Percentiles rank a stretch among this genome's conserved stretches.
Conservation (phyloP, 2,329 filamentous ascomycete genomes). For the Colletotrichum lentis region DNA sequence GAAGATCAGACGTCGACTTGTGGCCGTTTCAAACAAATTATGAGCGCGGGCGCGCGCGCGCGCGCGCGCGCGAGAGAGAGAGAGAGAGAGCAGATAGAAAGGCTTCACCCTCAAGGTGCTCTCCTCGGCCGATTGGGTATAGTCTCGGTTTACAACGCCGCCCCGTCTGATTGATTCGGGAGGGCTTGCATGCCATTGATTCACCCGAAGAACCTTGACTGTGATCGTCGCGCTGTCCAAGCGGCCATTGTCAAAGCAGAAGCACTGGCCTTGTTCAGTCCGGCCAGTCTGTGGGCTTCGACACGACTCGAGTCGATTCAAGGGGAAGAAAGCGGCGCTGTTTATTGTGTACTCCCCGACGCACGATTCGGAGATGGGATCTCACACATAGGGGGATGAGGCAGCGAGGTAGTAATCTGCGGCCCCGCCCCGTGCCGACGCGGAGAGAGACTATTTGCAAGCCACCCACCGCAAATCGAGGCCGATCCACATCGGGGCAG, state of each 20-base stretch:
- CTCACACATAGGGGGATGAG: too few relatives aligned
- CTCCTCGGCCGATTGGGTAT: neutral
- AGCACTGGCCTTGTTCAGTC: neutral
- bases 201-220: neutral
- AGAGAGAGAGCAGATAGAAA: too few relatives aligned
- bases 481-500: neutral
- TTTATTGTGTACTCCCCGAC: too few relatives aligned
- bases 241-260: neutral
- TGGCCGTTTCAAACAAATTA: neutral
- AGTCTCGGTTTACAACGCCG: neutral
- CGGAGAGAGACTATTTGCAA: neutral
- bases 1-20: neutral
- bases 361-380: too few relatives aligned
- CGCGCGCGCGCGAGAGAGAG: too few relatives aligned
- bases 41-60: too few relatives aligned
- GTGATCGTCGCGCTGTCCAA: neutral
- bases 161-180: neutral
- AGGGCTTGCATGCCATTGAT: neutral
- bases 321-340: too few relatives aligned
- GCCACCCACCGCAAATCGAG: too few relatives aligned
- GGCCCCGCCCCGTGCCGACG: too few relatives aligned
- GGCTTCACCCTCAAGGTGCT: neutral
- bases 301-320: neutral
- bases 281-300: neutral
- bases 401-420: neutral